phyloP scores from a whole-genome alignment of 2,329 filamentous ascomycete genomes.

The Westerdykella aurantiaca region DNA sequence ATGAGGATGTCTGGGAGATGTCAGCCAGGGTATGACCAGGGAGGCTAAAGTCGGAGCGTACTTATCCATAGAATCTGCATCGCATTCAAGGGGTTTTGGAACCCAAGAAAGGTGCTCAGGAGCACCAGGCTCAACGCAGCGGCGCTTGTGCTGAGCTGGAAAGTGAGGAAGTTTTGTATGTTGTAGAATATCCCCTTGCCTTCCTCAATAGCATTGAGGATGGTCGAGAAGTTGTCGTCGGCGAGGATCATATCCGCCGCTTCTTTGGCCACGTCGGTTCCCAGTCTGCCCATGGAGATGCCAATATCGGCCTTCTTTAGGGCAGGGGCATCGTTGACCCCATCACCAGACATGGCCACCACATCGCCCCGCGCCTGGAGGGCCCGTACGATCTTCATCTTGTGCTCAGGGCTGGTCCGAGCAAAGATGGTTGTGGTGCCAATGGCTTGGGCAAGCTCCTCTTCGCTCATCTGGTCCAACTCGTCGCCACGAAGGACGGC shows the following conservation, averaged over 20 bases:
- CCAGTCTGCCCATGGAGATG: constrained; percentile 90
- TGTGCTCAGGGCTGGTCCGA: constrained; percentile 93
- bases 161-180: constrained; percentile 98
- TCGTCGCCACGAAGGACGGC: constrained; percentile 83
- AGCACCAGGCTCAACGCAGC: constrained; percentile 88
- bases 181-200: constrained; percentile 99
- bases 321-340: constrained; percentile 94
- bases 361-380: constrained; percentile 91
- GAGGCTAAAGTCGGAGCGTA: constrained; percentile 46
- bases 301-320: constrained; percentile 97
- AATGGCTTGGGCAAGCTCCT: constrained; percentile 78
- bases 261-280: constrained; percentile 96
- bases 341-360: constrained; percentile 97
- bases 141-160: constrained; percentile 94
- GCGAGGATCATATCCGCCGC: constrained; percentile 91
- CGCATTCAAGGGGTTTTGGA: constrained; percentile 91
- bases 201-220: constrained; percentile 92
- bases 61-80: constrained; percentile 99
- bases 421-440: constrained; percentile 90
- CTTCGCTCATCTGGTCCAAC: constrained; percentile 84
- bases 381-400: constrained; percentile 91
- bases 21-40: constrained; percentile 13
- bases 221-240: constrained; percentile 85
- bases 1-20: constrained; percentile 80
- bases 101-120: constrained; percentile 84